Evolutionary conservation across 192 early-diverging fungal species (phyloP).

Genomic region (Coemansia sp.): DNA sequence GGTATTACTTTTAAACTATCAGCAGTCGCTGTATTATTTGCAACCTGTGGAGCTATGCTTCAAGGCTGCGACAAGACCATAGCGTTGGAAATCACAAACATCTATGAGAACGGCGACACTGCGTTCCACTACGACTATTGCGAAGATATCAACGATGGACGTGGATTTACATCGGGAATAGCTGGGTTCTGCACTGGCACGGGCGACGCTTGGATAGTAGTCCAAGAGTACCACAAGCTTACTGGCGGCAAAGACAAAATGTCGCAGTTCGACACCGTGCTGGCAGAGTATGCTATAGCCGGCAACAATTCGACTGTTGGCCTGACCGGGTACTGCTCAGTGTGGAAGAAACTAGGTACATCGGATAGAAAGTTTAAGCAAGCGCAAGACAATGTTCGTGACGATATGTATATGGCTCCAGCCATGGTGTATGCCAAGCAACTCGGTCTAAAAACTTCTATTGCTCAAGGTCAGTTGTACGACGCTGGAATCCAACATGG

Average conservation of each 20-base stretch:
- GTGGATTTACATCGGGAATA: conserved; percentile 41
- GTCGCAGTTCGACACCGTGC: conserved; percentile 4
- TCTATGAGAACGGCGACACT: conserved; percentile 41
- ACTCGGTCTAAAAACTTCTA: conserved; percentile 27
- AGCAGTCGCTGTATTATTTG: not conserved
- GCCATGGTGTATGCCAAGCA: conserved; percentile 35
- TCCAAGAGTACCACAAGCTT: conserved; percentile 44
- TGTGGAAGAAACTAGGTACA: conserved; percentile 47
- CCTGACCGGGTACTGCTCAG: conserved; percentile 48
- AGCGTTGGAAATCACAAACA: conserved; percentile 32
- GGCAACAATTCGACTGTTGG: conserved; percentile 36
- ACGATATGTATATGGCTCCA: conserved; percentile 47
- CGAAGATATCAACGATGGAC: conserved; percentile 37
- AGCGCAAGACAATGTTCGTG: conserved; percentile 42
- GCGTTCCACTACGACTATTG: conserved; percentile 46
- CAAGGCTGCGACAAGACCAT: conserved; percentile 31
- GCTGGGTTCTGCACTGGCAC: conserved; percentile 54
- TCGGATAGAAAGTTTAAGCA: conserved; percentile 41
- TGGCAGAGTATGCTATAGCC: conserved; percentile 17
- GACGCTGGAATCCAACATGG: conserved; percentile 55
- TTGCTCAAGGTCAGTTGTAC: conserved; percentile 52
- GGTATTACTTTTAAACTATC: not conserved
- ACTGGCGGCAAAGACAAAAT: conserved; percentile 23
- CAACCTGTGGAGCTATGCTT: conserved; percentile 1
- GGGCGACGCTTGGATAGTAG: conserved; percentile 53